Conservation (phyloP, 2,329 filamentous ascomycete genomes). For the Thyridium curvatum region DNA sequence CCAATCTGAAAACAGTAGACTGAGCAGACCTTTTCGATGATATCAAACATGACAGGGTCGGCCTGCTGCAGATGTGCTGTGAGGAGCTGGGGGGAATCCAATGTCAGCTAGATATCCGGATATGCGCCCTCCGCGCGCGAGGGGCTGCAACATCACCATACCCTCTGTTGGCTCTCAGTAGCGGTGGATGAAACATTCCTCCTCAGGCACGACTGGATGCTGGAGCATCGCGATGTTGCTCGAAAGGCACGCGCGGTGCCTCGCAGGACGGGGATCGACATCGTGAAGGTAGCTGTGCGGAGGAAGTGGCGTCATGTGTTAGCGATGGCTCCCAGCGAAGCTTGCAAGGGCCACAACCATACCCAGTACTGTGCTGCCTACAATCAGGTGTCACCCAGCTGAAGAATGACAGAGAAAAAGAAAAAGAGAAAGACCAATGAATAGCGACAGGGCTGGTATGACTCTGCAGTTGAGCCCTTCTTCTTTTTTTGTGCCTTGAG, state of each 20-base stretch:
- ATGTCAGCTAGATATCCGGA: conserved; percentile 6
- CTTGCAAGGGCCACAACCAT: too few relatives aligned
- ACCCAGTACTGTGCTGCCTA: too few relatives aligned
- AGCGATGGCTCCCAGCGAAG: too few relatives aligned
- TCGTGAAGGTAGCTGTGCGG: conserved; percentile 16
- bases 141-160: too few relatives aligned
- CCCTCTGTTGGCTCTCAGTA: conserved; percentile 54
- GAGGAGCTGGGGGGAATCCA: conserved; percentile 55
- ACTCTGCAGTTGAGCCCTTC: too few relatives aligned
- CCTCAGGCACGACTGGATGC: conserved; percentile 18
- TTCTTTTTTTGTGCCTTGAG: too few relatives aligned
- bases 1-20: background rate
- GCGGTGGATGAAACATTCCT: conserved; percentile 39
- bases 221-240: conserved; percentile 25
- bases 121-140: conserved; percentile 49
- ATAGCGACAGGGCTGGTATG: too few relatives aligned
- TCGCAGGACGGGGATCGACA: conserved; percentile 42
- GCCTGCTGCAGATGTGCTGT: conserved; percentile 73
- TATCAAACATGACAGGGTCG: conserved; percentile 80
- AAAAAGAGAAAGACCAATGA: too few relatives aligned
- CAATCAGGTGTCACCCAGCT: too few relatives aligned
- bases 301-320: too few relatives aligned
- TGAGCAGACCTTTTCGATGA: conserved; percentile 73
- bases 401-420: too few relatives aligned
- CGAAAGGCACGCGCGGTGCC: conserved; percentile 42